Percentiles rank a stretch among this genome's conserved stretches.
Evolutionary conservation across 1,139 yeast species (phyloP).

Genomic region (Trichomonascaceae sp.): DNA sequence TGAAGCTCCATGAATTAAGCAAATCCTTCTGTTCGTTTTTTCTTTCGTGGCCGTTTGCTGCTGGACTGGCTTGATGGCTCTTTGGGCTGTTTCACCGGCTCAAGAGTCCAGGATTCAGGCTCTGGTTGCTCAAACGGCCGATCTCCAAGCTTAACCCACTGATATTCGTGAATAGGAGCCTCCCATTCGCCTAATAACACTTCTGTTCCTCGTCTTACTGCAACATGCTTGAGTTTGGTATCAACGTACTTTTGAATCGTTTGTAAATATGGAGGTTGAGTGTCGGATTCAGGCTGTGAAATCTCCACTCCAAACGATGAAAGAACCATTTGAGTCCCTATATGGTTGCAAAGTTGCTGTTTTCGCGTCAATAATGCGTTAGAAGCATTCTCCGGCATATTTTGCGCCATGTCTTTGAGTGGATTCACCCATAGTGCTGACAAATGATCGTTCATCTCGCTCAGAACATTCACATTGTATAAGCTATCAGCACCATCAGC

Average conservation of each 20-base stretch:
- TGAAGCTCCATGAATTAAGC: slow-evolving; percentile 8
- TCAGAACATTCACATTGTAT: slow-evolving; percentile 12
- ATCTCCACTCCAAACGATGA: slow-evolving; percentile 18
- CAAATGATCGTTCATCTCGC: slow-evolving; percentile 15
- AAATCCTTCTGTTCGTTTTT: slow-evolving; percentile 19
- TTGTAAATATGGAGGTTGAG: not conserved
- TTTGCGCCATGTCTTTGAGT: slow-evolving; percentile 3
- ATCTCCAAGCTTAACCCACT: slow-evolving; percentile 18
- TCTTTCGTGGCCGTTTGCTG: slow-evolving; percentile 6
- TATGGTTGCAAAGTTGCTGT: slow-evolving; percentile 11
- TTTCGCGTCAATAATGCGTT: slow-evolving; percentile 10
- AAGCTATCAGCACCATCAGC: slow-evolving; percentile 12
- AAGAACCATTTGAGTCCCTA: slow-evolving; percentile 16
- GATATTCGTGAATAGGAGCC: slow-evolving; percentile 14
- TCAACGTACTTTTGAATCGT: not conserved
- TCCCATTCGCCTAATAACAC: slow-evolving; percentile 21
- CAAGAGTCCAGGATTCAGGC: not conserved
- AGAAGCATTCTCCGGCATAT: not conserved
- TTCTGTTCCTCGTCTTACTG: slow-evolving; percentile 9
- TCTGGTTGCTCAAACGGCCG: not conserved
- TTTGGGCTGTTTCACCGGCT: not conserved
- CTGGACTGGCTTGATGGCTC: not conserved
- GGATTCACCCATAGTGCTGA: slow-evolving; percentile 19
- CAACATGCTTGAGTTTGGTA: not conserved
- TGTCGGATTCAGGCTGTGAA: slow-evolving; percentile 3